Evolutionary conservation across 192 early-diverging fungal species (phyloP).

Genomic region (Rhizophagus sp.): DNA sequence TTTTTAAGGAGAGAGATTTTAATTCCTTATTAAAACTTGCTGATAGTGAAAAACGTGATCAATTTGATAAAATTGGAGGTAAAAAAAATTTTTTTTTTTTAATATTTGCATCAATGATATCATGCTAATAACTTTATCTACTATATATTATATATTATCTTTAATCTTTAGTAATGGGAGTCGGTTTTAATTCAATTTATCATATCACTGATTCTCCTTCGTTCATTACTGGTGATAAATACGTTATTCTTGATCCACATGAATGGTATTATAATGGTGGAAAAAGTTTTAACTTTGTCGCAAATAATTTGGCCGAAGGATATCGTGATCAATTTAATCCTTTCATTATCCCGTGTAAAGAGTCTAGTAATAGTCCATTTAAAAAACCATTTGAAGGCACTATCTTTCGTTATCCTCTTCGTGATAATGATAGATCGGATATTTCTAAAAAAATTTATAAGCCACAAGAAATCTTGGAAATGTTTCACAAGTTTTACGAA

Average conservation of each 20-base stretch:
- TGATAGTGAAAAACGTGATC: slow-evolving; percentile 30
- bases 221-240: slow-evolving; percentile 36
- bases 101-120: too few species aligned
- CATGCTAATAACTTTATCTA: too few species aligned
- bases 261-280: slow-evolving; percentile 29
- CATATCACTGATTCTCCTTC: slow-evolving; percentile 41
- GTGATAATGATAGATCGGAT: slow-evolving; percentile 29
- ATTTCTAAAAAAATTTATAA: slow-evolving; percentile 33
- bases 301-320: background rate
- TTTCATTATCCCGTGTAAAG: background rate
- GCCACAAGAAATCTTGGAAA: slow-evolving; percentile 28
- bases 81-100: too few species aligned
- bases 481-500: slow-evolving; percentile 33
- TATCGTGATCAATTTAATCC: slow-evolving; percentile 36
- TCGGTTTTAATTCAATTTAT: slow-evolving; percentile 32
- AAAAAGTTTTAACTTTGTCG: slow-evolving; percentile 16
- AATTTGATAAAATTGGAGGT: slow-evolving; percentile 8
- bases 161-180: background rate
- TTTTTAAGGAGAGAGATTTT: slow-evolving; percentile 30
- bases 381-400: slow-evolving; percentile 29
- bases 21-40: slow-evolving; percentile 21
- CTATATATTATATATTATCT: too few species aligned
- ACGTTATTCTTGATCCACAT: slow-evolving; percentile 41
- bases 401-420: slow-evolving; percentile 42
- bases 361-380: too few species aligned